Evolutionary conservation across 83 land plant genomes (phyloP).

Genomic region (Larix sibirica): DNA sequence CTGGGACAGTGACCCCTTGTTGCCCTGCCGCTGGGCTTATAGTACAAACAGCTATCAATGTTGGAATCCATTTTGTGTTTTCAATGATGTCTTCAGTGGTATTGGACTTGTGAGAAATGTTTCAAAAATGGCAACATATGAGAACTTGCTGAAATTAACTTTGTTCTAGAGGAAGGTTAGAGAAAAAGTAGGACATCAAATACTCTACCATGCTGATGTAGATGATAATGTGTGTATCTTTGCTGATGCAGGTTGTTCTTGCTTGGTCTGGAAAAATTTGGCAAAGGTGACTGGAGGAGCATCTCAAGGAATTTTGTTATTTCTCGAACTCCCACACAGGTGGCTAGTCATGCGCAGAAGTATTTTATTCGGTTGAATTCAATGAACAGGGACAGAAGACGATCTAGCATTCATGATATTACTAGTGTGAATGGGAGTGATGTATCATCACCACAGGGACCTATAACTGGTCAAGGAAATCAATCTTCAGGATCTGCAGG

Average conservation of each 20-base stretch:
- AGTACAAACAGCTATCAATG: too few species aligned
- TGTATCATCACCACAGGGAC: conserved; percentile 20
- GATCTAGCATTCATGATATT: conserved; percentile 77
- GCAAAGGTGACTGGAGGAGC: conserved; percentile 75
- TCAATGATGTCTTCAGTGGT: too few species aligned
- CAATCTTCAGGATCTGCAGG: not conserved
- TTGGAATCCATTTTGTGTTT: too few species aligned
- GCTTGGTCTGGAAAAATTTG: conserved; percentile 57
- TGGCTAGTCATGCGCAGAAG: conserved; percentile 75
- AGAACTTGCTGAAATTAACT: too few species aligned
- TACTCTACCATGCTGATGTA: too few species aligned
- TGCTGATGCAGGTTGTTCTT: conserved; percentile 42
- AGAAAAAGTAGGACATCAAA: too few species aligned
- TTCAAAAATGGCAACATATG: too few species aligned
- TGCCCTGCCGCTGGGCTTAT: conserved; percentile 17
- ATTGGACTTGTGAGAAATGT: too few species aligned
- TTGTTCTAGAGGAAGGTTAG: too few species aligned
- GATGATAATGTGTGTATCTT: not conserved
- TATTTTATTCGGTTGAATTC: conserved; percentile 48
- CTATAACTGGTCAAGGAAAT: conserved; percentile 24
- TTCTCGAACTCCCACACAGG: conserved; percentile 54
- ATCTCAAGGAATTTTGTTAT: conserved; percentile 55
- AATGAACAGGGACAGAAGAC: conserved; percentile 58
- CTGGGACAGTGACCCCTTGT: too few species aligned
- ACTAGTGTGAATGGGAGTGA: conserved; percentile 43